Base-by-base conservation (phyloP, 257 asterid genomes). In the Eucommia ulmoides region DNA sequence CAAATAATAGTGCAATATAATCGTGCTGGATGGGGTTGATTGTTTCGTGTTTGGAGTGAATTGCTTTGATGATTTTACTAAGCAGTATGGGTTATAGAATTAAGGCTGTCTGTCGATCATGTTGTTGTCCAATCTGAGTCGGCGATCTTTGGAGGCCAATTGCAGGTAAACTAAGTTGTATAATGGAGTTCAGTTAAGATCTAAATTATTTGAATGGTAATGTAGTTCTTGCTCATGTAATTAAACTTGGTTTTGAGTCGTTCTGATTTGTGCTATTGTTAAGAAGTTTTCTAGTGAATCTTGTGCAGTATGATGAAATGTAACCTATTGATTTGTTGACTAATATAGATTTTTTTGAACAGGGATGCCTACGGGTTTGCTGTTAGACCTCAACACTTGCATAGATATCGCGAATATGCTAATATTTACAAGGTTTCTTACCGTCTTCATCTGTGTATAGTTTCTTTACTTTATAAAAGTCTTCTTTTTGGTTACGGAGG, bases 341-440 rank as follows among this genome's bases (percentile, higher is more conserved):
- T 54, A 17, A 17, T 46, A 21, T 38, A 52, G 38, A 46, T 54
- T 58, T 63, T 41, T 54, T 24, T 60, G 48, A 50, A 61, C 93
- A 83, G 94, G 83, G 97, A 88, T 68, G 89, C 97, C 35, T 88
- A 88, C 60, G 97, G 97, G 54, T 88, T 88, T 67, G 81, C 91
- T 51, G 97, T 88, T 57, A 79, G 97, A 62, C 94, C 97, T 54
- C 97, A 88, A 67, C 97, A 88, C 65, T 58, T 77, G 38, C 94
- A 88, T 50, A 76, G 97, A 81, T 88, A 76, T 66, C 84, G 79
- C 19, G 93, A 83, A 72, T 88, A 83, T 64, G 88, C 88, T 29
- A 83, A 66, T 65, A 88, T 88, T 52, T 88, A 88, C 78, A 74
- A 88, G 94, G 97, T 88, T 63, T 21, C 46, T 51, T 25, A 24